phyloP scores from a whole-genome alignment of 495 filamentous ascomycete genomes.

The Penicillium canescens region DNA sequence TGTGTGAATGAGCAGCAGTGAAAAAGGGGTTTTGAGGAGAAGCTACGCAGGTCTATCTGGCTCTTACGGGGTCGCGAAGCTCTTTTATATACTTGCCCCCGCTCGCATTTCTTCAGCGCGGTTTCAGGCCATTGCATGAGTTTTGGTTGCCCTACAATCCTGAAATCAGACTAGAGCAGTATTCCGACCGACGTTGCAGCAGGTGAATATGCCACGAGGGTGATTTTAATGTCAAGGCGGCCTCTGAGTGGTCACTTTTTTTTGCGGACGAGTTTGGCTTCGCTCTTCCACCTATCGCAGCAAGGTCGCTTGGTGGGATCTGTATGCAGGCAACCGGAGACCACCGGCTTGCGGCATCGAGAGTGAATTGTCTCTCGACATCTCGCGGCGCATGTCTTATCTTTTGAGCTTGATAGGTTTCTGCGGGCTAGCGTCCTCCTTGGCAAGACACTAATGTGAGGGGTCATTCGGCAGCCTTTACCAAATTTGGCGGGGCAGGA shows the following conservation, averaged over 20 bases:
- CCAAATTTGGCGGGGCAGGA: no score
- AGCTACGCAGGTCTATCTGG: no score
- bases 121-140: background rate
- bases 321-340: constrained; percentile 8
- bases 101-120: background rate
- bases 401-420: no score
- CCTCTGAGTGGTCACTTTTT: constrained; percentile 1
- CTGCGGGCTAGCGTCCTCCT: no score
- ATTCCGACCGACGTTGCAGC: background rate
- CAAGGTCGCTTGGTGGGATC: constrained; percentile 1
- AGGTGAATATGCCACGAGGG: background rate
- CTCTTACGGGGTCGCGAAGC: background rate
- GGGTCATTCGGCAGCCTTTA: no score
- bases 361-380: no score
- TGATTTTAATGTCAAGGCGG: background rate
- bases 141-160: background rate
- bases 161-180: background rate
- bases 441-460: no score
- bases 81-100: background rate
- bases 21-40: no score
- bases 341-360: background rate
- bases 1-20: background rate
- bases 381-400: no score
- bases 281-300: background rate
- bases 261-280: background rate